Evolutionary conservation across 306 rosid genomes (phyloP).

Genomic region (Lagenaria siceraria): DNA sequence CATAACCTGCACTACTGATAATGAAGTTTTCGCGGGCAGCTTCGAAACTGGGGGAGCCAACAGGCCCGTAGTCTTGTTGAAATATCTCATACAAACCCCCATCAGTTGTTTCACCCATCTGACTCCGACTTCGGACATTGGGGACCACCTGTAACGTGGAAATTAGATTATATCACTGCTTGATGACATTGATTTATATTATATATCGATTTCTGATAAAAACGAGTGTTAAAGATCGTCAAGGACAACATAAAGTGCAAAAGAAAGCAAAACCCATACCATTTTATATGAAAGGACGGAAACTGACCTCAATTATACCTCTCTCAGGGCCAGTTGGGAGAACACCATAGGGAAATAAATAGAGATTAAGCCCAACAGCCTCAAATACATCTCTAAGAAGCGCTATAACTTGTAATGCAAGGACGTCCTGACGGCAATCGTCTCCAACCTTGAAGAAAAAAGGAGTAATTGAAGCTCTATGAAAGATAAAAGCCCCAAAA

Average conservation of each 20-base stretch:
- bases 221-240: not conserved
- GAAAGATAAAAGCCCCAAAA: not conserved
- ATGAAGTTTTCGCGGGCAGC: slow-evolving; percentile 94
- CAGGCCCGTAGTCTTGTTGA: slow-evolving; percentile 92
- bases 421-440: slow-evolving; percentile 98
- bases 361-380: slow-evolving; percentile 82
- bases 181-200: not conserved
- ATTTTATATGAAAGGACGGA: not conserved
- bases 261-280: not conserved
- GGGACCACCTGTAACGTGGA: slow-evolving; percentile 70
- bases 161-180: not conserved
- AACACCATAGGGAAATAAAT: slow-evolving; percentile 88
- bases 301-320: slow-evolving; percentile 93
- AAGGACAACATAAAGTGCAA: not conserved
- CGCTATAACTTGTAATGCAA: slow-evolving; percentile 95
- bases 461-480: not conserved
- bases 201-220: not conserved
- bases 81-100: slow-evolving; percentile 95
- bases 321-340: slow-evolving; percentile 96
- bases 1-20: slow-evolving; percentile 94
- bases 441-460: slow-evolving; percentile 72
- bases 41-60: slow-evolving; percentile 72
- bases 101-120: slow-evolving; percentile 98
- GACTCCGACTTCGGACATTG: slow-evolving; percentile 82
- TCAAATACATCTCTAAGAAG: slow-evolving; percentile 89